Evolutionary conservation across 768 basidiomycete species (phyloP).

Genomic region (Auricularia auricula-judae): DNA sequence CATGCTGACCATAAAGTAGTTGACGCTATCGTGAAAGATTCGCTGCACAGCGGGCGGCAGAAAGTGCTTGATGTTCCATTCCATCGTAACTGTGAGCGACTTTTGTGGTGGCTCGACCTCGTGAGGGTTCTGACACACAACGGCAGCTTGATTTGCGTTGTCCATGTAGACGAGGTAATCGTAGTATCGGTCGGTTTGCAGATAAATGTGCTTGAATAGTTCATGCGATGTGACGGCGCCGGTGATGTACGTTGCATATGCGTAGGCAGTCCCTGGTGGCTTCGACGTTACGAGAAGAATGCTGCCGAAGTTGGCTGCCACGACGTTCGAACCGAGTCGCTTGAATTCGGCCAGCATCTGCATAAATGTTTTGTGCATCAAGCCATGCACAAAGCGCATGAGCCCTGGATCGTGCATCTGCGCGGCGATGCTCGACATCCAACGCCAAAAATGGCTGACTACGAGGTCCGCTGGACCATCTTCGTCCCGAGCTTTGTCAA

Average conservation of each 20-base stretch:
- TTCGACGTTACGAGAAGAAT: slow-evolving; percentile 90
- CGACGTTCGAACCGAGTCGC: slow-evolving; percentile 82
- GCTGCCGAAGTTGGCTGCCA: slow-evolving; percentile 87
- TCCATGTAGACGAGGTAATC: slow-evolving; percentile 96
- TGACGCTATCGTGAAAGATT: slow-evolving; percentile 62
- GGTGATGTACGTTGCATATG: slow-evolving; percentile 91
- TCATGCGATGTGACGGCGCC: slow-evolving; percentile 91
- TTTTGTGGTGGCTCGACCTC: slow-evolving; percentile 59
- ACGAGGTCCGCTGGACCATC: slow-evolving; percentile 53
- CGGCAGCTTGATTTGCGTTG: slow-evolving; percentile 78
- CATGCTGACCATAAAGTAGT: slow-evolving; percentile 77
- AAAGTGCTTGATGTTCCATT: slow-evolving; percentile 89
- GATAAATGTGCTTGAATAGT: slow-evolving; percentile 85
- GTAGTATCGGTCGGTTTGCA: slow-evolving; percentile 81
- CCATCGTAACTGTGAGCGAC: slow-evolving; percentile 58
- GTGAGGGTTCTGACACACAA: slow-evolving; percentile 73
- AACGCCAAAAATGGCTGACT: slow-evolving; percentile 95
- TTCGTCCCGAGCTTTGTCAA: slow-evolving; percentile 58
- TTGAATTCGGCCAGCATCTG: slow-evolving; percentile 95
- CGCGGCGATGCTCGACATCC: slow-evolving; percentile 80
- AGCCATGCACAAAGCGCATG: slow-evolving; percentile 84
- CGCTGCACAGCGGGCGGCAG: slow-evolving; percentile 73
- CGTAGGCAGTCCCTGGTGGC: slow-evolving; percentile 88
- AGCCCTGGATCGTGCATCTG: slow-evolving; percentile 87
- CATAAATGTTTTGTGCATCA: slow-evolving; percentile 97